Base-by-base conservation (phyloP, 495 filamentous ascomycete genomes). In the Penicillium longicatenatum region DNA sequence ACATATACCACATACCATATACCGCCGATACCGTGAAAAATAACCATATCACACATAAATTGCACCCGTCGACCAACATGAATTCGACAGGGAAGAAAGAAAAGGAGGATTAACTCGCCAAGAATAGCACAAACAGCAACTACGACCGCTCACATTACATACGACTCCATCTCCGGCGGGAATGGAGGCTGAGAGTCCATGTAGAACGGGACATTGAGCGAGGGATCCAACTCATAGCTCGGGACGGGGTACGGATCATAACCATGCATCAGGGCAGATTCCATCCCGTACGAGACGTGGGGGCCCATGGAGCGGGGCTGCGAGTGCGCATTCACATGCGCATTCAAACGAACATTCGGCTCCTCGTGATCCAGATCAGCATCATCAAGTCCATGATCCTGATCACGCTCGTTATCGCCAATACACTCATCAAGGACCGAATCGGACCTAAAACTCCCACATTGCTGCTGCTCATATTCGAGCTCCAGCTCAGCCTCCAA, bases 201-300 rank as follows among this genome's bases (percentile, higher is more conserved):
- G 50, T 70, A 79, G 53, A 71, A 77, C 11, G 73, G 65, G 30
- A 51, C 53, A 52, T 75, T 70, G 21, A 75, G 62, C 20, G 71
- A 52, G 30, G 65, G n/a, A 37, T 67, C 66, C 16, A 72, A 26
- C 42, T 55, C 61, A 58, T 71, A 70, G 21, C 50, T 56, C 11
- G 66, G 50, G 10, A 58, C 50, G 17, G 67, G 35, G 43, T 67
- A 71, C 7, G 66, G 30, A 50, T 72, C 68, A 61, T 67, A 76
- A 37, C 70, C 70, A 48, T 68, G 65, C 50, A 70, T 58, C 22
- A 67, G 47, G 6, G 63, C 57, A 0, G 72, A 56, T 26, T 76
- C 68, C 65, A 72, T 64, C 6, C 58, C 59, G 35, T 67, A 55
- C 24, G 63, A 26, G 24, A 30, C 45, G 10, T 50, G 47, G 30